phyloP scores from a whole-genome alignment of 345 rosid genomes.

The Kernera saxatilis region DNA sequence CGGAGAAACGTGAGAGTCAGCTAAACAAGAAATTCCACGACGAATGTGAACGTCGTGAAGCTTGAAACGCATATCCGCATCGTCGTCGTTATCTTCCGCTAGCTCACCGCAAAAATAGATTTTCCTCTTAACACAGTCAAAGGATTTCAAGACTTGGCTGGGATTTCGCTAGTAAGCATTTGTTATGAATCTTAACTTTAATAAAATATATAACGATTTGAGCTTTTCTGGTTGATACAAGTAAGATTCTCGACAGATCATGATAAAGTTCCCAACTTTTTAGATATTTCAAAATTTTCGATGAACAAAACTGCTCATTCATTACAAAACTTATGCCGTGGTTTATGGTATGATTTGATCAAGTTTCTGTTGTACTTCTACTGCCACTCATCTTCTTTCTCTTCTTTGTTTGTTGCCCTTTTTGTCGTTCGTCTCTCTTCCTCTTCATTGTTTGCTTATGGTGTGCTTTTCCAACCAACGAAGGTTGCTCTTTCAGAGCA shows the following conservation, averaged over 20 bases:
- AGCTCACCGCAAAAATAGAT: background rate
- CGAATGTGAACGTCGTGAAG: slow-evolving; percentile 13
- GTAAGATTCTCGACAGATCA: background rate
- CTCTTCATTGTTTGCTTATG: slow-evolving; percentile 80
- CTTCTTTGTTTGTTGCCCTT: slow-evolving; percentile 38
- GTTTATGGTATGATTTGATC: background rate
- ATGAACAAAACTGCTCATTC: slow-evolving; percentile 15
- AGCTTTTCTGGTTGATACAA: background rate
- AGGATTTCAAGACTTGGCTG: background rate
- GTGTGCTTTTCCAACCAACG: slow-evolving; percentile 71
- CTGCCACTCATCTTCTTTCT: slow-evolving; percentile 30
- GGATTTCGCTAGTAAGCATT: background rate
- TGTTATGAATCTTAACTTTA: background rate
- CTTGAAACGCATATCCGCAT: slow-evolving; percentile 37
- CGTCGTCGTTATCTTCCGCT: background rate
- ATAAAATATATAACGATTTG: background rate
- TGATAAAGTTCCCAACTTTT: background rate
- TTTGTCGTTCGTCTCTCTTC: slow-evolving; percentile 64
- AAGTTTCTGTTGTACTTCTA: slow-evolving; percentile 4
- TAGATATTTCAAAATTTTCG: slow-evolving; percentile 10
- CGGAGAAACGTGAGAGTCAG: slow-evolving; percentile 15
- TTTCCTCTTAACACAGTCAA: background rate
- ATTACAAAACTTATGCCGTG: slow-evolving; percentile 1
- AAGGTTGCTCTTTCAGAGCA: slow-evolving; percentile 85
- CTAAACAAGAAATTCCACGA: slow-evolving; percentile 31